Conservation (phyloP, 768 basidiomycete genomes). For the Termitomyces eurrhizus region DNA sequence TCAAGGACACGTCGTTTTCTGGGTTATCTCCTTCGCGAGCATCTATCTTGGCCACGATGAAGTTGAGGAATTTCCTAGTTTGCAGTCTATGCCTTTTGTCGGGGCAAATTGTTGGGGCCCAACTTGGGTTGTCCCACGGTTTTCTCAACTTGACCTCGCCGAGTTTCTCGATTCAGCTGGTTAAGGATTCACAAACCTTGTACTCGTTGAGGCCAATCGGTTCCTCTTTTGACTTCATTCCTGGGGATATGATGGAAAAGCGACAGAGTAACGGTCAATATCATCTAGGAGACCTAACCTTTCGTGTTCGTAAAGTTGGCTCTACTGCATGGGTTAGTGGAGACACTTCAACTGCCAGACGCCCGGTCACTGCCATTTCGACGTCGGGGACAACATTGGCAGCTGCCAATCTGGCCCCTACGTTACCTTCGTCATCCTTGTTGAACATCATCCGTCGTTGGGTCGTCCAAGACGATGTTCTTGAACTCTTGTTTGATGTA, state of each 20-base stretch:
- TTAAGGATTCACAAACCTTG: slow-evolving; percentile 54
- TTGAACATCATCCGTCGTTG: slow-evolving; percentile 51
- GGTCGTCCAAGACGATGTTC: slow-evolving; percentile 35
- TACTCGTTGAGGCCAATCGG: slow-evolving; percentile 44
- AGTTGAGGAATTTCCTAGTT: slow-evolving; percentile 1
- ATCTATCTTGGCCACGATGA: neutral
- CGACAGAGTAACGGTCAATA: slow-evolving; percentile 46
- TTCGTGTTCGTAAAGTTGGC: slow-evolving; percentile 43
- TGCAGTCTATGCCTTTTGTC: slow-evolving; percentile 4
- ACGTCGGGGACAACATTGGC: slow-evolving; percentile 43
- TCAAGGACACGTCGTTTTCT: neutral
- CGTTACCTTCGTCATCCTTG: slow-evolving; percentile 39
- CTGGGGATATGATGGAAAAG: slow-evolving; percentile 44
- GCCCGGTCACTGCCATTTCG: slow-evolving; percentile 31
- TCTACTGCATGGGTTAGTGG: slow-evolving; percentile 42
- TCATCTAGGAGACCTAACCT: slow-evolving; percentile 55
- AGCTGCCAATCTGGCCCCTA: slow-evolving; percentile 45
- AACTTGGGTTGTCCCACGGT: slow-evolving; percentile 43
- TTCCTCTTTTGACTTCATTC: slow-evolving; percentile 47
- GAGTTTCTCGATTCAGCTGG: slow-evolving; percentile 40
- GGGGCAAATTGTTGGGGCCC: slow-evolving; percentile 17
- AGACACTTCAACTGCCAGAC: slow-evolving; percentile 40
- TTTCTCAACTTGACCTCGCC: slow-evolving; percentile 44
- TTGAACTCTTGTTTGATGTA: slow-evolving; percentile 49
- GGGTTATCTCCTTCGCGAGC: neutral